phyloP scores from a whole-genome alignment of 768 basidiomycete genomes.

The Dacryopinax primogenitus region DNA sequence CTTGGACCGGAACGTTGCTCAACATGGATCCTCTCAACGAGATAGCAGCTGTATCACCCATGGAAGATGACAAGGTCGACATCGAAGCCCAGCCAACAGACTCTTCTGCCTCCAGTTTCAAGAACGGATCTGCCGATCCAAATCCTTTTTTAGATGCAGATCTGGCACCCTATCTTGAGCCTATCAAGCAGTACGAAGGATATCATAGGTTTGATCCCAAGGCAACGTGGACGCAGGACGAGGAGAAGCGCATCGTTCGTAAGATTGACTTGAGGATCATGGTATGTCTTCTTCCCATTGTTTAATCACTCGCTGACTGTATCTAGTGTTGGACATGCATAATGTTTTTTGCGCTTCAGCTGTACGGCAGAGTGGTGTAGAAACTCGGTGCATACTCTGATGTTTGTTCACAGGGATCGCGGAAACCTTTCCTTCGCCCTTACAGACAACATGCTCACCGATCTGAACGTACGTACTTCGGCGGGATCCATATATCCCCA shows the following conservation, averaged over 20 bases:
- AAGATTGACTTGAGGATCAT: constrained; percentile 50
- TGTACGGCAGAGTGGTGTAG: constrained; percentile 17
- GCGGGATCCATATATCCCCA: neutral
- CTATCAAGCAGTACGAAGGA: constrained; percentile 38
- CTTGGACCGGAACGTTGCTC: neutral
- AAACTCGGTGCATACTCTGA: constrained; percentile 15
- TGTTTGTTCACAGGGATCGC: constrained; percentile 40
- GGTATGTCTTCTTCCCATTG: constrained; percentile 28
- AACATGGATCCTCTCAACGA: neutral
- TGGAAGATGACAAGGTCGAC: neutral
- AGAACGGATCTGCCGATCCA: neutral
- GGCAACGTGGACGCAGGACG: constrained; percentile 59
- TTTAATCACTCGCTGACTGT: neutral
- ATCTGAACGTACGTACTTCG: constrained; percentile 29
- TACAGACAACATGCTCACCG: constrained; percentile 53
- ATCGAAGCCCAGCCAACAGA: neutral
- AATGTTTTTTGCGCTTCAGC: constrained; percentile 43
- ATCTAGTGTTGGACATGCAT: constrained; percentile 24
- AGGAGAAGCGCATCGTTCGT: constrained; percentile 49
- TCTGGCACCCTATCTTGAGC: neutral
- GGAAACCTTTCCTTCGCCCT: constrained; percentile 54
- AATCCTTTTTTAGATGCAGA: neutral
- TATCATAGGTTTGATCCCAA: constrained; percentile 48
- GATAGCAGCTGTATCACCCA: neutral
- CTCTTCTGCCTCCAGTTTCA: neutral